phyloP scores from a whole-genome alignment of 2,329 filamentous ascomycete species.

The Pseudogymnoascus sp. region DNA sequence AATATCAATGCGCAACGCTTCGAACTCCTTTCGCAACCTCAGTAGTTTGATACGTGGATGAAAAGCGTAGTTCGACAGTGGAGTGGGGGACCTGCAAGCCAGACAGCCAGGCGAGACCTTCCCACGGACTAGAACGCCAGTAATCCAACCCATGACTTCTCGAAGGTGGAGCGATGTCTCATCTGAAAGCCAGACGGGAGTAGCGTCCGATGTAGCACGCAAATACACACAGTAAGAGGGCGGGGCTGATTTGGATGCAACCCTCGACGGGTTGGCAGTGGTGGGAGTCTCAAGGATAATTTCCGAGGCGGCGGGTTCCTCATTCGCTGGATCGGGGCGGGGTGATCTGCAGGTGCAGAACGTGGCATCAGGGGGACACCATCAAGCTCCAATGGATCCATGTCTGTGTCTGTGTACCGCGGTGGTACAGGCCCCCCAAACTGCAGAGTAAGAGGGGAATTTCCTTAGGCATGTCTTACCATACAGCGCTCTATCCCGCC shows the following conservation, averaged over 20 bases:
- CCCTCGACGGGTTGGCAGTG: background rate
- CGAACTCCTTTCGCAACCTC: background rate
- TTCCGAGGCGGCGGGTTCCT: slow-evolving; percentile 5
- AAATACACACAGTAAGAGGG: background rate
- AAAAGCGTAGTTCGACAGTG: background rate
- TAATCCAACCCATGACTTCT: slow-evolving; percentile 1
- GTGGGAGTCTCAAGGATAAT: slow-evolving; percentile 1
- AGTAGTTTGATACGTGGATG: slow-evolving; percentile 1
- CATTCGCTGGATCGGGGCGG: slow-evolving; percentile 1
- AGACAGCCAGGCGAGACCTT: background rate
- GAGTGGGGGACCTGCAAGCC: background rate
- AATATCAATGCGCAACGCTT: background rate
- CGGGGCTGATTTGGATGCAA: background rate
- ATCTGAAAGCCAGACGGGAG: background rate
- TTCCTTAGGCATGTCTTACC: background rate
- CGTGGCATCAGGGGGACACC: slow-evolving; percentile 5
- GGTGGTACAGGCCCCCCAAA: background rate
- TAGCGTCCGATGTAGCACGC: background rate
- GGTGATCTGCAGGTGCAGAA: slow-evolving; percentile 7
- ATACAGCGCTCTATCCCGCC: background rate
- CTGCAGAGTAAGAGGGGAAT: background rate
- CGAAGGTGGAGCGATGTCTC: background rate
- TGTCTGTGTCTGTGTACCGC: background rate
- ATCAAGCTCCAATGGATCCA: background rate
- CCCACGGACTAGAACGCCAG: background rate